Evolutionary conservation across 2,329 filamentous ascomycete species (phyloP).

Genomic region (Lachnellula occidentalis): DNA sequence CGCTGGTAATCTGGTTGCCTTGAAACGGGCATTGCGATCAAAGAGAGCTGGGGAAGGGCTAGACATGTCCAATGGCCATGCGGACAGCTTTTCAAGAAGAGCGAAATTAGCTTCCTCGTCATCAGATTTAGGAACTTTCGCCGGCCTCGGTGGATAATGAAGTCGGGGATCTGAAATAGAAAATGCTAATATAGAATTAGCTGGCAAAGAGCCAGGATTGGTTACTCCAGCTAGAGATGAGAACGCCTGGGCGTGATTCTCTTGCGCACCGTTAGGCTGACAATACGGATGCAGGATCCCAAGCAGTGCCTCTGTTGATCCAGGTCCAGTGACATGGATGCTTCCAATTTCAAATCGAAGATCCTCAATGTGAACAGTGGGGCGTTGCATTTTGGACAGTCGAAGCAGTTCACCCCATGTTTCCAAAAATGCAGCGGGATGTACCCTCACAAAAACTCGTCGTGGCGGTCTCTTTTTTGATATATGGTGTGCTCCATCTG

Average conservation of each 20-base stretch:
- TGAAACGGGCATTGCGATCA: constrained; percentile 58
- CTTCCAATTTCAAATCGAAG: constrained; percentile 68
- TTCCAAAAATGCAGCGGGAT: constrained; percentile 72
- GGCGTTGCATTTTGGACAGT: constrained; percentile 54
- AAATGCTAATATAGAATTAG: constrained; percentile 67
- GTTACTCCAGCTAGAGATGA: constrained; percentile 51
- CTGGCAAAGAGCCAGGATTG: constrained; percentile 64
- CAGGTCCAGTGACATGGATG: constrained; percentile 66
- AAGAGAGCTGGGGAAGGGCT: constrained; percentile 55
- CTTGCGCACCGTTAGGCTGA: constrained; percentile 31
- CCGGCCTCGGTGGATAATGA: constrained; percentile 62
- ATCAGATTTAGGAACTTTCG: constrained; percentile 37
- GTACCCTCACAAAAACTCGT: constrained; percentile 65
- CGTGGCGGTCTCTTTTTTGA: constrained; percentile 34
- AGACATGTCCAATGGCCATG: constrained; percentile 60
- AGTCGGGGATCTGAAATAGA: constrained; percentile 74
- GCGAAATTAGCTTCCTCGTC: constrained; percentile 32
- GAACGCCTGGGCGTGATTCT: constrained; percentile 45
- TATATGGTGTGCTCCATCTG: constrained; percentile 28
- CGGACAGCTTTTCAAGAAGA: constrained; percentile 56
- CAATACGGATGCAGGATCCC: constrained; percentile 56
- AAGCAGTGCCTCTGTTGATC: constrained; percentile 71
- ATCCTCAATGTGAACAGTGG: constrained; percentile 58
- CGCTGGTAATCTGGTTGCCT: constrained; percentile 60
- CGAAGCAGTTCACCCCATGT: constrained; percentile 57